These are phyloP conservation scores for Yarrowia divulgata DNA, from an alignment of 805 yeast species.

Conservation along the genomic window DNA sequence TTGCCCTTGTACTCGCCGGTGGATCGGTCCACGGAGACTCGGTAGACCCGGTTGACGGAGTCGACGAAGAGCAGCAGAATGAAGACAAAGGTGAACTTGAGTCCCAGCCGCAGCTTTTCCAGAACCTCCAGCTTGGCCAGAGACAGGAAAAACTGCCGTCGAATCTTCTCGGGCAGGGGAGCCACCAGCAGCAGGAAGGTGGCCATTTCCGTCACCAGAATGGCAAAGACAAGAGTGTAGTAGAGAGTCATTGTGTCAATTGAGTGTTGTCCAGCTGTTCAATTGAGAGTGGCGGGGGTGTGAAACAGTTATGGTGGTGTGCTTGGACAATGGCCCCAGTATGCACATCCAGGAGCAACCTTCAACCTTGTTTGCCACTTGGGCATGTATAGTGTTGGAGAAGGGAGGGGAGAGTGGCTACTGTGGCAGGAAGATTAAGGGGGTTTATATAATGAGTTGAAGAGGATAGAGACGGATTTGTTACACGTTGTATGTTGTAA, in stretches of 20 bases:
- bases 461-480: too few species aligned
- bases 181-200: conserved; percentile 80
- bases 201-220: conserved; percentile 78
- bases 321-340: conserved; percentile 14
- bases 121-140: conserved; percentile 77
- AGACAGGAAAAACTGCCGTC: conserved; percentile 79
- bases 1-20: conserved; percentile 51
- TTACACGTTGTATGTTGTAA: too few species aligned
- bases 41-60: conserved; percentile 80
- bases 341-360: conserved; percentile 34
- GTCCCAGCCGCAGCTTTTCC: conserved; percentile 74
- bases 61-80: conserved; percentile 85
- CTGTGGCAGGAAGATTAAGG: too few species aligned
- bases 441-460: too few species aligned
- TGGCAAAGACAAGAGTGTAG: conserved; percentile 66
- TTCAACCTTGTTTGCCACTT: conserved; percentile 38
- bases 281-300: conserved; percentile 3
- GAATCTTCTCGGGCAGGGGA: conserved; percentile 79
- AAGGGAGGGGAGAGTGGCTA: too few species aligned
- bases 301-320: too few species aligned
- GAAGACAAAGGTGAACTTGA: conserved; percentile 66
- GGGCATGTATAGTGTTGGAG: background rate
- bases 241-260: conserved; percentile 54
- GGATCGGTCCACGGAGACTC: conserved; percentile 56
- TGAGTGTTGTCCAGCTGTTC: background rate